Base-by-base conservation (phyloP, 1,139 yeast species). In the Saccharomycopsis crataegensis region DNA sequence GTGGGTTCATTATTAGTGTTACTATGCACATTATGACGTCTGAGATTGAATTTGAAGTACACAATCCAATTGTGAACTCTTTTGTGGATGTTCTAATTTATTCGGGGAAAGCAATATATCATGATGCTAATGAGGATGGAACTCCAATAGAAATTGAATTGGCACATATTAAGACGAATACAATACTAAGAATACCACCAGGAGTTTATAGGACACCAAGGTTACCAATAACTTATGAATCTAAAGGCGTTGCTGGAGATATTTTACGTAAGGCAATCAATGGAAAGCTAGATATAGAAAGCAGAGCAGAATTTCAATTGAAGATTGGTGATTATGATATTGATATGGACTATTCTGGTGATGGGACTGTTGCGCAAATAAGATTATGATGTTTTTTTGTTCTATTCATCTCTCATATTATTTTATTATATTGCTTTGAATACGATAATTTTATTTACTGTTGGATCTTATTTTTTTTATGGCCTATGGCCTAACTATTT, bases 231-330 rank as follows among this genome's bases (percentile, higher is more conserved):
- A 66, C 65, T 48, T 63, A 73, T 32, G 66, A 66, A 36, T 45
- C 49, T 16, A 65, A 62, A 32, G 70, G 72, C 0, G 57, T 73
- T 6, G 78, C 77, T 0, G 65, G 68, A 60, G 76, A 73, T 52
- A 64, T 74, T n/a, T 60, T 76, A 11, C 65, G 68, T 48, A 65
- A 65, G 51, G 77, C 76, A 3, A 53, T 75, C 14, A 72, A 74
- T 57, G 75, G 77, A 2, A 68, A 70, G 14, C 64, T 76, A 46
- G 63, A 62, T n/a, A 72, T 75, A 22, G 70, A 72, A 45, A 72
- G 72, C 3, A 60, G 62, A 34, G 74, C 76, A 1, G 63, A 62
- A 14, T 65, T 74, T 52, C 61, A 59, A 12, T 62, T 71, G 1
- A 59, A 55, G 11, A 49, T 74, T 12, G 76, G 65, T 32, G 55